Percentiles rank a stretch among this genome's conserved stretches.
phyloP scores from a whole-genome alignment of 2,329 filamentous ascomycete species.

The Ploettnerulaceae sp. region DNA sequence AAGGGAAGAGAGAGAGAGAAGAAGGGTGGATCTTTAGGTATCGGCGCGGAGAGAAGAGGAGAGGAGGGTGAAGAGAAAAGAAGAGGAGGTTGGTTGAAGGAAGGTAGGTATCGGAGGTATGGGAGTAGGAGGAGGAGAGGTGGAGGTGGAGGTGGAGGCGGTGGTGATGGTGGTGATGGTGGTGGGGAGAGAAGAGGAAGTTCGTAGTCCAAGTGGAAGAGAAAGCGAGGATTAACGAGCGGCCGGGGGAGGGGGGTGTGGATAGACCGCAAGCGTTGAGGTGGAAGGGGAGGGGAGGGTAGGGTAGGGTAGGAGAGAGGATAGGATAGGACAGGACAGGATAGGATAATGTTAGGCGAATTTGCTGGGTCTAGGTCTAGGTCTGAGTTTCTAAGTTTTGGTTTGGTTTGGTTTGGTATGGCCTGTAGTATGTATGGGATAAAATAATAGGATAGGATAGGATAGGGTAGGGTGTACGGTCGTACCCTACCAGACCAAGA shows the following conservation, averaged over 20 bases:
- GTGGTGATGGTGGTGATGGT: no score
- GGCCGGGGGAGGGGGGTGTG: neutral
- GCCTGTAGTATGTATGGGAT: no score
- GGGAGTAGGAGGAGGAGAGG: conserved; percentile 18
- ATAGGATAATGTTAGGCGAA: no score
- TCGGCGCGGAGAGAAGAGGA: conserved; percentile 22
- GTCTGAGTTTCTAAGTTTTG: no score
- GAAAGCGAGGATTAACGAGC: conserved; percentile 1
- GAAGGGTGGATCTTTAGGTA: conserved; percentile 2
- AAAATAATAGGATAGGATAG: neutral
- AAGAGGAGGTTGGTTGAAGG: conserved; percentile 24
- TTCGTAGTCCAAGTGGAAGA: conserved; percentile 5
- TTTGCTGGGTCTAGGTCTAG: no score
- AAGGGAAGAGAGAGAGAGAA: conserved; percentile 2
- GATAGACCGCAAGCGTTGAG: neutral
- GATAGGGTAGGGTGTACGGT: neutral
- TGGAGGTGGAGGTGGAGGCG: conserved; percentile 22
- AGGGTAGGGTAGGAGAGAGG: neutral
- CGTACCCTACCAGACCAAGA: no score
- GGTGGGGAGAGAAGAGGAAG: neutral
- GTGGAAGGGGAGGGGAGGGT: neutral
- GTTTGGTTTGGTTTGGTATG: no score
- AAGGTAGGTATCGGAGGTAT: conserved; percentile 19
- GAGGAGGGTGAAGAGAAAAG: conserved; percentile 28
- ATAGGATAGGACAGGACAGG: no score